Conservation (phyloP, 371 early-diverging fungal species). For the Enterocytospora artemiae region DNA sequence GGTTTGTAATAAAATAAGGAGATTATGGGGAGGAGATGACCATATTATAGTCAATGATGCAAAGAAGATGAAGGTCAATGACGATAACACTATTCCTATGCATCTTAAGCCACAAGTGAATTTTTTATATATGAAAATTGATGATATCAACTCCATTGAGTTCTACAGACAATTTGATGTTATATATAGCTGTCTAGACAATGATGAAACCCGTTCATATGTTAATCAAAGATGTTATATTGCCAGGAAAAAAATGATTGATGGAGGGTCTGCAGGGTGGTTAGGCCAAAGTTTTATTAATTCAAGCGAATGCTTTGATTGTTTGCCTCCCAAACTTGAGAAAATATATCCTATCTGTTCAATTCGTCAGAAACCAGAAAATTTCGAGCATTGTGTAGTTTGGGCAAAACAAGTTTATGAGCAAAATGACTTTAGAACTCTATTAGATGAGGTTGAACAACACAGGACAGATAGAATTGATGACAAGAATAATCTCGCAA, state of each 20-base stretch:
- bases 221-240: conserved; percentile 87
- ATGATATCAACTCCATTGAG: conserved; percentile 58
- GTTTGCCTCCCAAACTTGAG: conserved; percentile 68
- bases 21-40: conserved; percentile 3
- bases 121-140: conserved; percentile 4
- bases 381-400: conserved; percentile 90
- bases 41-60: conserved; percentile 12
- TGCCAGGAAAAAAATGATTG: conserved; percentile 73
- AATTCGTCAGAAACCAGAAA: conserved; percentile 81
- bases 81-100: no score
- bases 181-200: conserved; percentile 93
- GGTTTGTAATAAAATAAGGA: conserved; percentile 9
- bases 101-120: no score
- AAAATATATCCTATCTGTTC: conserved; percentile 74
- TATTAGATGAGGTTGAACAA: conserved; percentile 57
- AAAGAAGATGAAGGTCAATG: background rate
- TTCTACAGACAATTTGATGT: conserved; percentile 81
- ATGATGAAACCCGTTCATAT: conserved; percentile 80
- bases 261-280: conserved; percentile 90
- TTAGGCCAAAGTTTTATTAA: conserved; percentile 79
- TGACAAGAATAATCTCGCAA: background rate
- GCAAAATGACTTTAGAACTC: conserved; percentile 81
- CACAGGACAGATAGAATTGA: background rate
- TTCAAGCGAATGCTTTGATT: conserved; percentile 85
- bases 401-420: conserved; percentile 86